Conservation (phyloP, 305 asterid genomes). For the Fraxinus greggii region DNA sequence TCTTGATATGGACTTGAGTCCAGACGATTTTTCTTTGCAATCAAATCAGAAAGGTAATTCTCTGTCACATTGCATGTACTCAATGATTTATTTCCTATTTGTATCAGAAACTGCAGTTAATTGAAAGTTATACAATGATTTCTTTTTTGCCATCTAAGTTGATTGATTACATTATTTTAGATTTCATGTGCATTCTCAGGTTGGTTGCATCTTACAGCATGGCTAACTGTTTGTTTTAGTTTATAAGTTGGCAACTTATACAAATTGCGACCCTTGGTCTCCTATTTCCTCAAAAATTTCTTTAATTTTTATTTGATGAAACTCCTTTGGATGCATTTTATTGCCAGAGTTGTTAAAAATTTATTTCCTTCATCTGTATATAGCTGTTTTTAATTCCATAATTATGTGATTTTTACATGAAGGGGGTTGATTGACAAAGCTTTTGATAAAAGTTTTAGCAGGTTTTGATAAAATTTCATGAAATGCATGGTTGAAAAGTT, state of each 20-base stretch:
- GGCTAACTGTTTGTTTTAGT: not conserved
- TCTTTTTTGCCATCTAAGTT: conserved; percentile 6
- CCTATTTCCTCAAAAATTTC: not conserved
- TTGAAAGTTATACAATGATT: not conserved
- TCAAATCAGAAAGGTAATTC: conserved; percentile 52
- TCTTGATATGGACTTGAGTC: conserved; percentile 75
- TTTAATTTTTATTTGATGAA: not conserved
- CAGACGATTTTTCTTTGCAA: conserved; percentile 47
- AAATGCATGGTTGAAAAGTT: not conserved
- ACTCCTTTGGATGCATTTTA: not conserved
- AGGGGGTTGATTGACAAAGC: not conserved
- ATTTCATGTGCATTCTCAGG: conserved; percentile 10
- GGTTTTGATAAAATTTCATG: not conserved
- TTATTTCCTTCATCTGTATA: not conserved
- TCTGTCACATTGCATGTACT: conserved; percentile 3
- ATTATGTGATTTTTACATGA: conserved; percentile 2
- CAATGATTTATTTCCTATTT: conserved; percentile 19
- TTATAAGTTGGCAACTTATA: not conserved
- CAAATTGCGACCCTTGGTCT: not conserved
- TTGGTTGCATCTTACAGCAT: not conserved
- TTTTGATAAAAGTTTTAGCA: not conserved
- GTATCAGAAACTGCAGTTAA: conserved; percentile 4
- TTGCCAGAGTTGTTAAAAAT: not conserved
- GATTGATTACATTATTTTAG: not conserved
- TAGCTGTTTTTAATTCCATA: conserved; percentile 2